phyloP scores from a whole-genome alignment of 2,329 filamentous ascomycete genomes.

The Claviceps citrina region DNA sequence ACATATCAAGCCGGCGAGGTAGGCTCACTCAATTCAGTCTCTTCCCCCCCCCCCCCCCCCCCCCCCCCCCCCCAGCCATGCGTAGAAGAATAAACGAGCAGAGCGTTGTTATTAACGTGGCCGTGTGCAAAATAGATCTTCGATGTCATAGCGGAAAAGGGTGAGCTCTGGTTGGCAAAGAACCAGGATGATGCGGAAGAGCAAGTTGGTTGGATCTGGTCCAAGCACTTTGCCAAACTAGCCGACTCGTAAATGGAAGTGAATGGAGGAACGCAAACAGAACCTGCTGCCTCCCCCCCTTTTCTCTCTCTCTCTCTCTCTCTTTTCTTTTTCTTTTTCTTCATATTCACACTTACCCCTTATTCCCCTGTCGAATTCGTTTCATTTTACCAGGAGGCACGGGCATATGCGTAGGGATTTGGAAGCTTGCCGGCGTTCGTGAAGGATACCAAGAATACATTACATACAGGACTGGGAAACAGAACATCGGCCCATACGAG shows the following conservation, averaged over 20 bases:
- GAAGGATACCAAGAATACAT: conserved; percentile 5
- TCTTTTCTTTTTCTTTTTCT: neutral
- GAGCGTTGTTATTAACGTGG: neutral
- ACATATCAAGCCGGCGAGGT: conserved; percentile 90
- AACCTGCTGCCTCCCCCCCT: neutral
- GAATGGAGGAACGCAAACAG: too few relatives aligned
- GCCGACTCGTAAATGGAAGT: conserved; percentile 34
- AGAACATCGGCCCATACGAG: neutral
- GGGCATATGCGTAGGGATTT: neutral
- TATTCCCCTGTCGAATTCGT: neutral
- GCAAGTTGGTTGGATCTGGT: conserved; percentile 95
- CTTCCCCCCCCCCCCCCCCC: too few relatives aligned
- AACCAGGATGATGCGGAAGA: conserved; percentile 81
- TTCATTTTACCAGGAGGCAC: neutral
- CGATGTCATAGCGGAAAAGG: conserved; percentile 88
- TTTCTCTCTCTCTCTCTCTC: neutral
- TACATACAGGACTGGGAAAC: conserved; percentile 1
- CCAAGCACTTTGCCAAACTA: conserved; percentile 78
- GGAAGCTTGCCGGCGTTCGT: conserved; percentile 5
- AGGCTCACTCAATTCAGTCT: conserved; percentile 18
- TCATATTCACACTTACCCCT: neutral
- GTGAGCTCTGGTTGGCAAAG: conserved; percentile 91
- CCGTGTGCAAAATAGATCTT: conserved; percentile 43
- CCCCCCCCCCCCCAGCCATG: neutral
- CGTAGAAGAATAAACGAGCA: neutral